Conservation (phyloP, 345 rosid species). For the rapeseed (Brassica napus) region DNA sequence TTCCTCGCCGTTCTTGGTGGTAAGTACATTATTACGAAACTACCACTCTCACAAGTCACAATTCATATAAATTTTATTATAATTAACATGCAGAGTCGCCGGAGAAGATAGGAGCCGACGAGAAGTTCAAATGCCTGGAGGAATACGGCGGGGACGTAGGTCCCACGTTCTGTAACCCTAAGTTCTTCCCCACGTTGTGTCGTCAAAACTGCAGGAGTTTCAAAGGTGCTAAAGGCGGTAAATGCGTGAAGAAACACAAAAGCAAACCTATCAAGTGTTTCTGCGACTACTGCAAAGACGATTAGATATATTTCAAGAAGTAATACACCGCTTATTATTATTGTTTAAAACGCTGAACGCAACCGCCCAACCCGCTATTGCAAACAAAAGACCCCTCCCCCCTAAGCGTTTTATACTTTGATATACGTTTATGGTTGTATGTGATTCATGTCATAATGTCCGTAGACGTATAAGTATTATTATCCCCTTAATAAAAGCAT, state of each 20-base stretch:
- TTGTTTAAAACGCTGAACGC: not conserved
- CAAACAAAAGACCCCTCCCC: not conserved
- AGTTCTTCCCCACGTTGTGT: conserved; percentile 28
- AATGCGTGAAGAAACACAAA: conserved; percentile 31
- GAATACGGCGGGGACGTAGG: conserved; percentile 37
- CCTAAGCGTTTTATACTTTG: not conserved
- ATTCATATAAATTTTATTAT: not conserved
- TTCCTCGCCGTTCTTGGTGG: conserved; percentile 33
- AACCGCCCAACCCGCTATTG: not conserved
- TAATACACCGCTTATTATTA: not conserved
- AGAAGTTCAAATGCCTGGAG: conserved; percentile 20
- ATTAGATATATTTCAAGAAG: not conserved
- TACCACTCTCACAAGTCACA: not conserved
- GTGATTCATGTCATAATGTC: not conserved
- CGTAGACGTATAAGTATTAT: not conserved
- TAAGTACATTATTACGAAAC: conserved; percentile 19
- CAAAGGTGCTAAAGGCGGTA: conserved; percentile 33
- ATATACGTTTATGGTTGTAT: not conserved
- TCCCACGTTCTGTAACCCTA: conserved; percentile 37
- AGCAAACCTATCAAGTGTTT: conserved; percentile 28
- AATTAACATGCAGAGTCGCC: conserved; percentile 6
- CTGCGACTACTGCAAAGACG: conserved; percentile 33
- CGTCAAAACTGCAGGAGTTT: conserved; percentile 33
- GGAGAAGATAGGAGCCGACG: conserved; percentile 18
- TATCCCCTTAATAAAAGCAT: not conserved